phyloP scores from a whole-genome alignment of 805 yeast species.

The Lipomyces yamadae region DNA sequence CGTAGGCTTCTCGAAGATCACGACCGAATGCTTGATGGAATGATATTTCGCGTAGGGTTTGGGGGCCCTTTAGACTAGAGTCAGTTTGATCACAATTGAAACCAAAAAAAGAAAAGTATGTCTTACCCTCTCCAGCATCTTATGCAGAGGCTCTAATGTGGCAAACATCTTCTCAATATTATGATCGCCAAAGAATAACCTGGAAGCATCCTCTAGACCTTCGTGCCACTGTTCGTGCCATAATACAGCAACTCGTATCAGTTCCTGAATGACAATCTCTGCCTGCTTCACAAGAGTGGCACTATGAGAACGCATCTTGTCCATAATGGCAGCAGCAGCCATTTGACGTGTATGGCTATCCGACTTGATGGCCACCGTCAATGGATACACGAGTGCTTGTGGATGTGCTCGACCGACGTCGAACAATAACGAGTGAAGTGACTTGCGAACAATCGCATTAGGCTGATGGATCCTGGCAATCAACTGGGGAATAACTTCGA shows the following conservation, averaged over 20 bases:
- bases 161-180: conserved; percentile 94
- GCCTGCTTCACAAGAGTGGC: conserved; percentile 87
- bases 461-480: conserved; percentile 97
- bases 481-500: conserved; percentile 92
- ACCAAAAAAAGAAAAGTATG: neutral
- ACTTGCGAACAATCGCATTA: conserved; percentile 76
- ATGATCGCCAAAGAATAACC: conserved; percentile 90
- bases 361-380: conserved; percentile 93
- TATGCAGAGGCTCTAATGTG: conserved; percentile 86
- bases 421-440: conserved; percentile 77
- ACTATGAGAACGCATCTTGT: conserved; percentile 88
- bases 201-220: conserved; percentile 94
- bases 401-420: conserved; percentile 96
- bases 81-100: neutral
- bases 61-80: conserved; percentile 59
- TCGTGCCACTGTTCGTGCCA: conserved; percentile 99
- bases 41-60: conserved; percentile 88
- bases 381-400: conserved; percentile 92
- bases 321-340: conserved; percentile 90
- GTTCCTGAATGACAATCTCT: conserved; percentile 88
- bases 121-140: conserved; percentile 67
- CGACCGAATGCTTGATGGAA: conserved; percentile 93
- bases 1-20: conserved; percentile 88
- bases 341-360: conserved; percentile 86
- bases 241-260: conserved; percentile 90